phyloP scores from a whole-genome alignment of 1,284 basidiomycete genomes.

The Boletus holoroseus region DNA sequence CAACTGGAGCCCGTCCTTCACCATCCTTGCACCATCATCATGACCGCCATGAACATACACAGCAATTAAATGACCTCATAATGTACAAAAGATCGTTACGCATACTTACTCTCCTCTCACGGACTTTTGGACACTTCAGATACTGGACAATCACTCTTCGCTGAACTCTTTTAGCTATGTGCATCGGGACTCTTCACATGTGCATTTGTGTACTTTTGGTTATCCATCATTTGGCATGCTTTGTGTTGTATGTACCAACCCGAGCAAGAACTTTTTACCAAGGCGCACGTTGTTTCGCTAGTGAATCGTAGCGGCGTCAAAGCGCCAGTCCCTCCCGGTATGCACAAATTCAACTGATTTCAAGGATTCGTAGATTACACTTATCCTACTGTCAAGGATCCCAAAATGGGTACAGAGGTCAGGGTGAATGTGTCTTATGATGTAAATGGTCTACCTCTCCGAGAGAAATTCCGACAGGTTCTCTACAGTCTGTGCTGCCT shows the following conservation, averaged over 20 bases:
- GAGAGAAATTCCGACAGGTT: constrained; percentile 8
- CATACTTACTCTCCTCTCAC: not conserved
- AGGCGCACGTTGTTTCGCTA: no score
- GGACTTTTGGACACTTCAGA: constrained; percentile 16
- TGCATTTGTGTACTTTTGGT: constrained; percentile 11
- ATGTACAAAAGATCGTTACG: constrained; percentile 5
- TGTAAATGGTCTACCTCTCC: constrained; percentile 3
- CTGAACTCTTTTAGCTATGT: constrained; percentile 1
- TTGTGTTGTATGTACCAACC: constrained; percentile 13
- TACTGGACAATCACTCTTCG: constrained; percentile 6
- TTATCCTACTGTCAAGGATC: constrained; percentile 16
- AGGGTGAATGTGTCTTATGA: constrained; percentile 16
- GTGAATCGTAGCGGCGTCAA: no score
- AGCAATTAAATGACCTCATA: constrained; percentile 17
- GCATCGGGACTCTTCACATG: constrained; percentile 4
- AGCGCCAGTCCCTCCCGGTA: no score
- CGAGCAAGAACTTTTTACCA: no score
- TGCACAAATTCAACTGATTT: no score
- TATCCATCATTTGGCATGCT: constrained; percentile 3
- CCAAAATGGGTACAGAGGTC: constrained; percentile 1
- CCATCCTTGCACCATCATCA: constrained; percentile 29
- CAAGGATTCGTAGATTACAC: constrained; percentile 25
- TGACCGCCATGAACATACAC: constrained; percentile 14
- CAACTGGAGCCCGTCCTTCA: constrained; percentile 39
- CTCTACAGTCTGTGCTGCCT: constrained; percentile 11